Conservation (phyloP, 2,329 filamentous ascomycete genomes). For the Cryphonectria japonica region DNA sequence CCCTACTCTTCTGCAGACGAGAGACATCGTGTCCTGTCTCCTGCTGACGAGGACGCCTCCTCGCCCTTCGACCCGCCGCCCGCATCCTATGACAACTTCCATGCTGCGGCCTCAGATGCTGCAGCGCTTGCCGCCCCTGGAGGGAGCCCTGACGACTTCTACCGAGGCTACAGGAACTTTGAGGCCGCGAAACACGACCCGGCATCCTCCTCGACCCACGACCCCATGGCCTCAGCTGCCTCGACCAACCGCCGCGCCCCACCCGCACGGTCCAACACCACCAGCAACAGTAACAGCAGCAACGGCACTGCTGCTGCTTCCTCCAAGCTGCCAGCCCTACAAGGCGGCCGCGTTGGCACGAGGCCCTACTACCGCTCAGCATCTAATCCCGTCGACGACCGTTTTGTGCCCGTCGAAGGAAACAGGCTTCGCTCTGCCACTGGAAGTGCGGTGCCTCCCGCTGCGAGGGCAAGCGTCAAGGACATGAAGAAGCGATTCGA, state of each 20-base stretch:
- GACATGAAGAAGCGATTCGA: conserved; percentile 82
- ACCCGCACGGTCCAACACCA: conserved; percentile 52
- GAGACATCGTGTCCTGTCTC: not conserved
- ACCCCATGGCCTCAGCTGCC: conserved; percentile 43
- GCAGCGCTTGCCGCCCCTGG: conserved; percentile 31
- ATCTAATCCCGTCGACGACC: conserved; percentile 59
- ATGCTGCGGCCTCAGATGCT: conserved; percentile 45
- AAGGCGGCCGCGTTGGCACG: conserved; percentile 44
- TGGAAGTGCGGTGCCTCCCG: conserved; percentile 37
- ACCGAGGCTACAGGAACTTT: conserved; percentile 52
- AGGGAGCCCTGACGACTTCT: conserved; percentile 60
- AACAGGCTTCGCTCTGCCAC: conserved; percentile 40
- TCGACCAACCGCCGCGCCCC: conserved; percentile 48
- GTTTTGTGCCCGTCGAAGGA: conserved; percentile 36
- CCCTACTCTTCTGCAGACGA: conserved; percentile 13
- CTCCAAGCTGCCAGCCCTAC: conserved; percentile 49
- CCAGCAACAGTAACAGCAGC: conserved; percentile 30
- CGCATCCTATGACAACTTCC: conserved; percentile 43
- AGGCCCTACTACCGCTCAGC: conserved; percentile 55
- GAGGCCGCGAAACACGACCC: conserved; percentile 43
- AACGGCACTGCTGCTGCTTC: conserved; percentile 43
- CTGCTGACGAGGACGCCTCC: conserved; percentile 2
- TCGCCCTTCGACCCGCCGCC: conserved; percentile 35
- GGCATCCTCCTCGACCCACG: conserved; percentile 45
- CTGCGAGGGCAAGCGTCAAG: conserved; percentile 70